Evolutionary conservation across 495 filamentous ascomycete species (phyloP).

Genomic region (Aspergillus bertholletiae): DNA sequence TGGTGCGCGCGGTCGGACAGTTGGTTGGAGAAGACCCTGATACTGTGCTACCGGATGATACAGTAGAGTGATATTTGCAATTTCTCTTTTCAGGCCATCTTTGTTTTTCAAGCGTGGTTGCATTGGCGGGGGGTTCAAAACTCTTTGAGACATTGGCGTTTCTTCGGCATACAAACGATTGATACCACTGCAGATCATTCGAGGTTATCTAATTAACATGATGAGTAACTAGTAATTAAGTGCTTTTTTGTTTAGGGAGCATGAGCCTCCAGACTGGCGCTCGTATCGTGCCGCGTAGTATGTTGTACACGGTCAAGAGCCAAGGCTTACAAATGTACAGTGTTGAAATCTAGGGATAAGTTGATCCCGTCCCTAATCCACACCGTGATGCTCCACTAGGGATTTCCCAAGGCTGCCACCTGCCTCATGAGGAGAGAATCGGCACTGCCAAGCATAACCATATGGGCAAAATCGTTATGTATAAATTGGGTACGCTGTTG

Average conservation of each 20-base stretch:
- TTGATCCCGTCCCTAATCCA: background rate
- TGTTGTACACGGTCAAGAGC: background rate
- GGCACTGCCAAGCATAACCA: background rate
- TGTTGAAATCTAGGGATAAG: background rate
- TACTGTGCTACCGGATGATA: slow-evolving; percentile 36
- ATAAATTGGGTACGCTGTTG: slow-evolving; percentile 1
- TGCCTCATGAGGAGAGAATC: slow-evolving; percentile 1
- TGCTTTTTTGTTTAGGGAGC: background rate
- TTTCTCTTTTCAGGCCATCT: background rate
- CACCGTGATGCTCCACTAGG: background rate
- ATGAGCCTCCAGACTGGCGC: background rate
- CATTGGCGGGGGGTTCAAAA: slow-evolving; percentile 4
- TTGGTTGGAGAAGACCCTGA: slow-evolving; percentile 57
- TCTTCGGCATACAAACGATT: background rate
- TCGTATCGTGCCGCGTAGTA: background rate
- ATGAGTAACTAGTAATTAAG: background rate
- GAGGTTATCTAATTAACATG: background rate
- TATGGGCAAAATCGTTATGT: background rate
- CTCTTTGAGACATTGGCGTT: background rate
- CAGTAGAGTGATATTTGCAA: slow-evolving; percentile 24
- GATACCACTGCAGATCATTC: background rate
- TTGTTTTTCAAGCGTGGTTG: slow-evolving; percentile 5
- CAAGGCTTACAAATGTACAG: background rate
- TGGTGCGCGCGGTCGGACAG: slow-evolving; percentile 66
- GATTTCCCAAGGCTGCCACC: background rate